Conservation (phyloP, 1,284 basidiomycete genomes). For the Fomitopsis pinicola region DNA sequence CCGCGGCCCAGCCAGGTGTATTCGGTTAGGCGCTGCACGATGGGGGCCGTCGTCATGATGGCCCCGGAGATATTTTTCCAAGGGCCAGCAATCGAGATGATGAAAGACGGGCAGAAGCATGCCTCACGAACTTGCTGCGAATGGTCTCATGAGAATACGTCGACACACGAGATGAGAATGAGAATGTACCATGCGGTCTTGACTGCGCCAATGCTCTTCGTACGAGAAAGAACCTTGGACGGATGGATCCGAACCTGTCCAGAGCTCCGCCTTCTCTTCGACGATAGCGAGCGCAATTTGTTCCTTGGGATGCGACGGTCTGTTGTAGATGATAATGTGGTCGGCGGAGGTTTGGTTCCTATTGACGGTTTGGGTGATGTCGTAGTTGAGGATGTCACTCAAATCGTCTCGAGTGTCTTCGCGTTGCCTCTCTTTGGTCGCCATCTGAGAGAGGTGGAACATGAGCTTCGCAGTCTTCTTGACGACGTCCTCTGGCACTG, state of each 20-base stretch:
- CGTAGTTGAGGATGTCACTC: background rate
- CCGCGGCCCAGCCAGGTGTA: constrained; percentile 18
- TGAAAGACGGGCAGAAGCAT: constrained; percentile 8
- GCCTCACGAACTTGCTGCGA: background rate
- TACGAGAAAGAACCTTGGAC: background rate
- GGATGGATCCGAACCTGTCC: background rate
- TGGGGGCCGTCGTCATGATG: constrained; percentile 2
- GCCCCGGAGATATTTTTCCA: constrained; percentile 9
- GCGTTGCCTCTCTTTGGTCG: background rate
- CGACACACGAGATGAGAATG: background rate
- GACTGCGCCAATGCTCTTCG: background rate
- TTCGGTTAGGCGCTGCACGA: constrained; percentile 13
- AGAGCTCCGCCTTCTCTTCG: background rate
- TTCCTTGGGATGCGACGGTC: background rate
- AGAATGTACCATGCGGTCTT: background rate
- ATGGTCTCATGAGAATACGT: background rate
- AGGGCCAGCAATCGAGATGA: constrained; percentile 10
- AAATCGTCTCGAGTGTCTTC: background rate
- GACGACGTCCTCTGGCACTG: background rate
- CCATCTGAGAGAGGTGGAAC: background rate
- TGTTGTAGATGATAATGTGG: background rate
- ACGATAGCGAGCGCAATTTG: background rate
- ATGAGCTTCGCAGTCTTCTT: background rate
- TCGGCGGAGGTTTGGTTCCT: background rate
- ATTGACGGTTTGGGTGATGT: background rate